phyloP scores from a whole-genome alignment of 2,329 filamentous ascomycete genomes.

The Blumeria hordei region DNA sequence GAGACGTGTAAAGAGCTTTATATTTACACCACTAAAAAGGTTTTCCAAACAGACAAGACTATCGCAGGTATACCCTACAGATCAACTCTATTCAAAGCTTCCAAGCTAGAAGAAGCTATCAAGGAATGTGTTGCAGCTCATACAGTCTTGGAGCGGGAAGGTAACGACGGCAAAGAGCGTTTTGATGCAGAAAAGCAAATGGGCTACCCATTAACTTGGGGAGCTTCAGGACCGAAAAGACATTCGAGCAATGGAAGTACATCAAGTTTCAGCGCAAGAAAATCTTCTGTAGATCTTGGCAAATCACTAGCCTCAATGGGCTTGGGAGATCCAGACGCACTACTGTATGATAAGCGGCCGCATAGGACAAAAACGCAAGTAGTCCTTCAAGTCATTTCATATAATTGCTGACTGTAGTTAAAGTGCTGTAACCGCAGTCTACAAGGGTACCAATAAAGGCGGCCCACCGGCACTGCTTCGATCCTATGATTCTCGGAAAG shows the following conservation, averaged over 20 bases:
- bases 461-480: constrained; percentile 51
- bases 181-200: constrained; percentile 3
- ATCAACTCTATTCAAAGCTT: constrained; percentile 89
- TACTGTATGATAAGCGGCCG: constrained; percentile 70
- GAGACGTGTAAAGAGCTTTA: constrained; percentile 97
- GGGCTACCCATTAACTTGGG: constrained; percentile 19
- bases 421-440: constrained; percentile 75
- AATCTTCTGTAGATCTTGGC: constrained; percentile 27
- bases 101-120: constrained; percentile 83
- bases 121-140: constrained; percentile 68
- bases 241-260: constrained; percentile 61
- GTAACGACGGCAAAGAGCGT: constrained; percentile 36
- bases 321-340: constrained; percentile 63
- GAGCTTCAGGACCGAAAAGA: constrained; percentile 21
- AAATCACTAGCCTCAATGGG: constrained; percentile 27
- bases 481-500: constrained; percentile 86
- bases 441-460: constrained; percentile 53
- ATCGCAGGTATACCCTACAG: constrained; percentile 87
- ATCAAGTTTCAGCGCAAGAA: constrained; percentile 54
- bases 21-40: constrained; percentile 75
- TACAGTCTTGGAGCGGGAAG: constrained; percentile 57
- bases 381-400: neutral
- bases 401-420: constrained; percentile 7
- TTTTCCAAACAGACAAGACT: constrained; percentile 97
- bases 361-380: constrained; percentile 74